Conservation (phyloP, 768 basidiomycete species). For the Fomitopsis serialis region DNA sequence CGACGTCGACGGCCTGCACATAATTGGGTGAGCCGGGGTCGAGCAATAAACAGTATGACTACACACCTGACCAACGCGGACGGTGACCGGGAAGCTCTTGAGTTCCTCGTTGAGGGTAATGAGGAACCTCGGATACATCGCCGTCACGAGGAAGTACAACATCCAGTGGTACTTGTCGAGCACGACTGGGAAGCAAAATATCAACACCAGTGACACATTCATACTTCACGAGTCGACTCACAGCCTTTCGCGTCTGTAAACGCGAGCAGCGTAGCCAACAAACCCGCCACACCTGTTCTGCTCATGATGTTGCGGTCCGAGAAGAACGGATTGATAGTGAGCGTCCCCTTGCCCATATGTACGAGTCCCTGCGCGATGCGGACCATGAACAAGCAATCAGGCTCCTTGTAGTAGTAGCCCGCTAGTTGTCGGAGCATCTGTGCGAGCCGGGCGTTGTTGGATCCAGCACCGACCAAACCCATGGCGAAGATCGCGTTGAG, state of each 20-base stretch:
- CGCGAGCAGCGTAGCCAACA: constrained; percentile 82
- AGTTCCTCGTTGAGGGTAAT: constrained; percentile 95
- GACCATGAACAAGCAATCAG: constrained; percentile 94
- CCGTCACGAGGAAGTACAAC: constrained; percentile 91
- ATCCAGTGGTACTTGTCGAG: constrained; percentile 98
- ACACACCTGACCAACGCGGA: constrained; percentile 86
- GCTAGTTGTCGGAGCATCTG: constrained; percentile 97
- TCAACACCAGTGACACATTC: neutral
- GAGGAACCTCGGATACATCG: constrained; percentile 98
- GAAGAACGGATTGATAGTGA: constrained; percentile 96
- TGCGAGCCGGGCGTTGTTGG: constrained; percentile 95
- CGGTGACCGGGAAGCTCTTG: constrained; percentile 80
- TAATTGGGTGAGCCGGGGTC: neutral
- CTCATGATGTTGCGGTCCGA: constrained; percentile 87
- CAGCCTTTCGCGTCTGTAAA: constrained; percentile 94
- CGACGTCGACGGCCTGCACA: constrained; percentile 86
- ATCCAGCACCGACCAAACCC: constrained; percentile 96
- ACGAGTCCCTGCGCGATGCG: constrained; percentile 93
- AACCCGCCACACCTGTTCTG: constrained; percentile 81
- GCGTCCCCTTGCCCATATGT: constrained; percentile 99
- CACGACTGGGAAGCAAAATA: constrained; percentile 51
- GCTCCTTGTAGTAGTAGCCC: constrained; percentile 97
- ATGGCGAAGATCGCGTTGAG: constrained; percentile 97
- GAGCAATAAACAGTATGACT: neutral
- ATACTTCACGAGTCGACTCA: constrained; percentile 38